Base-by-base conservation (phyloP, 495 filamentous ascomycete genomes). In the Echria macrotheca region DNA sequence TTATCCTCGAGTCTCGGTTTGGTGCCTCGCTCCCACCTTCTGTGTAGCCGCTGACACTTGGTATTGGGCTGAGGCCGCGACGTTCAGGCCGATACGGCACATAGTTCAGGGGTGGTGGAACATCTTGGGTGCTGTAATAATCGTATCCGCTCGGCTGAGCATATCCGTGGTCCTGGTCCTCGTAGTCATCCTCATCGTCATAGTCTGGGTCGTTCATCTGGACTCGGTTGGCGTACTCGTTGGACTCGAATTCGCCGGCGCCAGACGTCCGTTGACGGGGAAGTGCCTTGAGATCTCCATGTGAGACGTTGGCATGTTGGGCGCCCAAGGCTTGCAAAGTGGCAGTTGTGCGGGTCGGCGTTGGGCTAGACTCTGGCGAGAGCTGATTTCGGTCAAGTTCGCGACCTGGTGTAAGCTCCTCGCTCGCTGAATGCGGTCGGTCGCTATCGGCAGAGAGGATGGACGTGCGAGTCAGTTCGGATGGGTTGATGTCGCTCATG, bases 401-500 rank as follows among this genome's bases (percentile, higher is more conserved):
- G 17, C 70, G 76, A 31, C 78, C 64, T 2, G 78, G 73, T 9
- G 77, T 74, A 49, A 75, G 69, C 49, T 76, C 67, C 60, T 73
- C 68, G 59, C 62, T 80, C n/a, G 74, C 75, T 37, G 83, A 85
- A 47, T 76, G 77, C 44, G 87, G 79, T 53, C 84, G 67, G 53
- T 84, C 86, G 0, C 87, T 90, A 19, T 85, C 80, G 29, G 87
- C 84, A 4, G 93, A 91, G 9, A 95, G 72, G 48, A 98, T 86
- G 0, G 94, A 97, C 28, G 85, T 83, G 60, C 93, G 77, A 2
- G 93, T 97, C 40, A 96, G 63, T 21, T 95, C 89, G 0, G 90
- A 94, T 24, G 86, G 78, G 39, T 84, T 78, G 22, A 94, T 78
- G 35, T 87, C 87, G 64, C 90, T 94, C 61, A 81, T 81, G 60